Conservation (phyloP, 2,329 filamentous ascomycete species). For the Colletotrichum gloeosporioides region DNA sequence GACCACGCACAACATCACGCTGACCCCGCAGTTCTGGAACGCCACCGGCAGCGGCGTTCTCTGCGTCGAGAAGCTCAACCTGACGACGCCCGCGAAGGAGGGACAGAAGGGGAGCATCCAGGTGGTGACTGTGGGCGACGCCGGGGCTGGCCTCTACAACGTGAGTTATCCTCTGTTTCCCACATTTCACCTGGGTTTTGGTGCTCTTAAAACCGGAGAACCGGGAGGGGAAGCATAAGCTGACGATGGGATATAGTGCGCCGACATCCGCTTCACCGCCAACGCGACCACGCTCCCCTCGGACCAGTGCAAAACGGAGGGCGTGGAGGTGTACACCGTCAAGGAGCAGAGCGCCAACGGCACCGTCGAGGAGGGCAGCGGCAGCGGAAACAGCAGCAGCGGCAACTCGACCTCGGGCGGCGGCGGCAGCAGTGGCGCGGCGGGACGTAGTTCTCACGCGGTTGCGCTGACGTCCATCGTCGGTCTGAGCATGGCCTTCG, state of each 20-base stretch:
- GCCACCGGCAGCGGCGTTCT: constrained; percentile 67
- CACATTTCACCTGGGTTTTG: no score
- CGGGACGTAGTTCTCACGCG: constrained; percentile 22
- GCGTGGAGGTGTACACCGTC: constrained; percentile 46
- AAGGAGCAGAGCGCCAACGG: constrained; percentile 30
- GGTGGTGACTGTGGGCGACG: constrained; percentile 68
- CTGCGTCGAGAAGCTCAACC: constrained; percentile 65
- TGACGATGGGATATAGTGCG: constrained; percentile 59
- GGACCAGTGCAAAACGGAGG: constrained; percentile 63
- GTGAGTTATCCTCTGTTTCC: constrained; percentile 37
- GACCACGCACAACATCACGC: constrained; percentile 72
- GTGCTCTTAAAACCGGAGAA: rapidly evolving
- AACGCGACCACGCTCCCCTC: constrained; percentile 49
- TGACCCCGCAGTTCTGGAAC: constrained; percentile 65
- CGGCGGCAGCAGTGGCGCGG: constrained; percentile 16
- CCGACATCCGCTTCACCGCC: constrained; percentile 72
- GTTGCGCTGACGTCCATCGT: constrained; percentile 38
- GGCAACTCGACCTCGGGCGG: constrained; percentile 5
- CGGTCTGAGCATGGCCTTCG: constrained; percentile 43
- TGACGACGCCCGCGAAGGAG: constrained; percentile 60
- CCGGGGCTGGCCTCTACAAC: constrained; percentile 70
- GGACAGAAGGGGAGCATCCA: constrained; percentile 72
- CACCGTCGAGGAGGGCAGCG: constrained; percentile 7
- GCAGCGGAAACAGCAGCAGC: constrained; percentile 10
- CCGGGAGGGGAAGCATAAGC: not conserved